Conservation (phyloP, 2,329 filamentous ascomycete species). For the Lasiodiplodia gonubiensis region DNA sequence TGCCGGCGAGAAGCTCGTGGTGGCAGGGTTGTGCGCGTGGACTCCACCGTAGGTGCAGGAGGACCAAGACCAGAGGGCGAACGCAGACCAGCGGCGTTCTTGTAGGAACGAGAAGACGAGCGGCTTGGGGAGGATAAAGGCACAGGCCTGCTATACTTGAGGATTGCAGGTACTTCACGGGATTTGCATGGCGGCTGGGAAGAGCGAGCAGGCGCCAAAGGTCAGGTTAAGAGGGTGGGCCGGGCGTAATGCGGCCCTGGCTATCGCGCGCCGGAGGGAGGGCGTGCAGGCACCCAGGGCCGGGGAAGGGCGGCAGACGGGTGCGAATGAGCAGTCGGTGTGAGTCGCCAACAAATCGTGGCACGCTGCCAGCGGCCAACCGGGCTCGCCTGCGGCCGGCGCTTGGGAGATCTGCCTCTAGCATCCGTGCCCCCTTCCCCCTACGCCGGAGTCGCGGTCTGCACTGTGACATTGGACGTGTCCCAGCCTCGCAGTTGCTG, state of each 20-base stretch:
- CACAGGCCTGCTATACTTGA: slow-evolving; percentile 1
- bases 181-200: slow-evolving; percentile 24
- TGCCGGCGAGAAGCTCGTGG: slow-evolving; percentile 21
- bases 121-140: neutral
- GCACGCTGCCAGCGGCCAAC: slow-evolving; percentile 25
- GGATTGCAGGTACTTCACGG: slow-evolving; percentile 11
- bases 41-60: slow-evolving; percentile 20
- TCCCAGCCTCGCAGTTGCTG: slow-evolving; percentile 16
- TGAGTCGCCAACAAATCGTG: slow-evolving; percentile 26
- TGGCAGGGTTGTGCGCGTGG: slow-evolving; percentile 19
- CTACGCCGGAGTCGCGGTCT: slow-evolving; percentile 13
- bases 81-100: slow-evolving; percentile 16
- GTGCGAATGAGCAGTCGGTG: slow-evolving; percentile 26
- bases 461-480: slow-evolving; percentile 26
- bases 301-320: slow-evolving; percentile 23
- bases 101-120: slow-evolving; percentile 5
- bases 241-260: slow-evolving; percentile 8
- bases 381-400: slow-evolving; percentile 11
- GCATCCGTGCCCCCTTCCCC: slow-evolving; percentile 11
- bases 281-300: neutral
- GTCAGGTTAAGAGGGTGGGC: slow-evolving; percentile 24
- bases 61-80: slow-evolving; percentile 9
- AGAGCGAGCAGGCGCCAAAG: slow-evolving; percentile 1
- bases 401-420: slow-evolving; percentile 18
- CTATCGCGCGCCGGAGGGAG: slow-evolving; percentile 10